These are phyloP conservation scores for Epichloe aotearoae DNA, from an alignment of 2,329 filamentous ascomycete genomes.

Conservation along the genomic window DNA sequence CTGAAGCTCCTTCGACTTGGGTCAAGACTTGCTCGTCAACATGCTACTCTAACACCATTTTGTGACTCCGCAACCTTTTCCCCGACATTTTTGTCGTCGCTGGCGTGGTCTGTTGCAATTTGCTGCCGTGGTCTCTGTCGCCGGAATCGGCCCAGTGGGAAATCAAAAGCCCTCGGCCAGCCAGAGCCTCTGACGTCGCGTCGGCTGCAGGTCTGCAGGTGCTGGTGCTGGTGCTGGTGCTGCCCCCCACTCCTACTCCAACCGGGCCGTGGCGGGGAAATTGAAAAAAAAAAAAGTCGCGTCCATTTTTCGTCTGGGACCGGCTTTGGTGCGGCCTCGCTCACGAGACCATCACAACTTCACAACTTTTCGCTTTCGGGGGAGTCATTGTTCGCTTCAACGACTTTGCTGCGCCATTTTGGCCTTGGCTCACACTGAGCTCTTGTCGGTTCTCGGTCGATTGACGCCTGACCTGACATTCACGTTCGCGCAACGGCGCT, in stretches of 20 bases:
- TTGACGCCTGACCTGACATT: neutral
- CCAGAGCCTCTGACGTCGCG: slow-evolving; percentile 7
- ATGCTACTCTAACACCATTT: neutral
- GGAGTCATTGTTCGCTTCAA: neutral
- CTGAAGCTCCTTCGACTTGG: neutral
- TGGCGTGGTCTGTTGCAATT: neutral
- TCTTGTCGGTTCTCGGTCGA: neutral
- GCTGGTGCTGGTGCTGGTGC: neutral
- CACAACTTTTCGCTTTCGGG: neutral
- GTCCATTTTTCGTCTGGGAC: neutral
- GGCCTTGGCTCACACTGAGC: neutral
- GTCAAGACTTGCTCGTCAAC: neutral
- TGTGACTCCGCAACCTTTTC: neutral
- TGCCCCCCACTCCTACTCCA: slow-evolving; percentile 4
- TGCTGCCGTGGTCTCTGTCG: neutral
- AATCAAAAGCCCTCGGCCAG: slow-evolving; percentile 4
- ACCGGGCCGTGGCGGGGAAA: slow-evolving; percentile 5
- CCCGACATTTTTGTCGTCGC: neutral
- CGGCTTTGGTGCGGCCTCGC: slow-evolving; percentile 3
- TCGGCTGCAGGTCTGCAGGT: slow-evolving; percentile 1
- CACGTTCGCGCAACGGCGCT: neutral
- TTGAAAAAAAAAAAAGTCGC: slow-evolving; percentile 4
- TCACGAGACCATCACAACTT: neutral
- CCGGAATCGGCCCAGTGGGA: slow-evolving; percentile 5
- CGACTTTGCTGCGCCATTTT: neutral